Evolutionary conservation across 2,329 filamentous ascomycete species (phyloP), one percentile per base, ranked within the genome.

Genomic region (Trichoderma sp.): DNA sequence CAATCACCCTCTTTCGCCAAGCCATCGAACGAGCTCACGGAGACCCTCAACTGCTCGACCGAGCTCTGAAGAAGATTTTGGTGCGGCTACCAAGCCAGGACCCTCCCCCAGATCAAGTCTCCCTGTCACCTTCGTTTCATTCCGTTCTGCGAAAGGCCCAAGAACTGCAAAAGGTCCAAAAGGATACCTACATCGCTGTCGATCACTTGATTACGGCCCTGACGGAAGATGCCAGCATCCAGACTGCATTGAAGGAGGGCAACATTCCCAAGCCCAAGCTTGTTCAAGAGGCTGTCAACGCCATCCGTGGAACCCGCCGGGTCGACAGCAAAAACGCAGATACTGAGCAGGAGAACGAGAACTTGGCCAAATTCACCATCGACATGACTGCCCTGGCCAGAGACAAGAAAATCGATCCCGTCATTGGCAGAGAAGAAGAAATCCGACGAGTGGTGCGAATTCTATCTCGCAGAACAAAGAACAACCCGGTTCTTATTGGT

Each of bases 301-400:
- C 93, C 70, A 97, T 99, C 75, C 91, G 96, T 72, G 96, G 96
- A 71, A 98, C 94, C 53, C 93, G 90, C 83, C 88, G 95, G 72
- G 94, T 99, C 53, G 96, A 99, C 81, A 97, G 93, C 70, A 97
- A 97, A 84, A 97, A 93, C 4, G 96, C 96, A 68, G 96, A 99
- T 81, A 90, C 91, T 0, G 96, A 98, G 81, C 86, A 92, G 76
- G 95, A 97, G 76, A 92, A 94, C 76, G 96, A 99, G 82, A 97
- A 97, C 78, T 85, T 99, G 71, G 93, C 94, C 83, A 99, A 98
- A 77, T 99, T 97, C 81, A 98, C 96, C 68, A 96, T 98, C 76
- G 96, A 99, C 81, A 97, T 99, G 94, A 99, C 96, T 13, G 87
- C 92, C 61, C 91, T 97, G 90, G 96, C 96, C 70, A 88, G 94